Percentiles rank a stretch among this genome's conserved stretches.
Evolutionary conservation across 2,329 filamentous ascomycete genomes (phyloP).

Genomic region (Talaromyces piceae): DNA sequence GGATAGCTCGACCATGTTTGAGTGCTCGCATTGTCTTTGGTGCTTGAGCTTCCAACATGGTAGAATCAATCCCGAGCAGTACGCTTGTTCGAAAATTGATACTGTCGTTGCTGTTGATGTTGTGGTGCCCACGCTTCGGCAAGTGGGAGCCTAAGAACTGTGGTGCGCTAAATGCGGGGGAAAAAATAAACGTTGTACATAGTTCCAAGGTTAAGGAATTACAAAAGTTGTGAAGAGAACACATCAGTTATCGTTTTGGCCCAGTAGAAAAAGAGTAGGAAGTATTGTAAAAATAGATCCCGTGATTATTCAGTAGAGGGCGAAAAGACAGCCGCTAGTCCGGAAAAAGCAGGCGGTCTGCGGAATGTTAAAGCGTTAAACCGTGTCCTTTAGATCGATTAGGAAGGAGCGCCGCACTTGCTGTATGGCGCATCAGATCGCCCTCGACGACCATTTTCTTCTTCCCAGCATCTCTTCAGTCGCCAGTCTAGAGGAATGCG

Average conservation of each 20-base stretch:
- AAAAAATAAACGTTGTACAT: neutral
- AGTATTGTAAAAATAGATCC: no score
- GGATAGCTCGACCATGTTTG: slow-evolving; percentile 14
- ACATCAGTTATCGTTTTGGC: no score
- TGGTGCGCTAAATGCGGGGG: neutral
- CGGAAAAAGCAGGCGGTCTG: slow-evolving; percentile 9
- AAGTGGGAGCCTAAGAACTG: neutral
- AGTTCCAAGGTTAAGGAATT: neutral
- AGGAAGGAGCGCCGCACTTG: neutral
- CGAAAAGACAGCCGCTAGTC: neutral
- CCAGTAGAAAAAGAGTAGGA: no score
- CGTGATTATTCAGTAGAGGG: neutral
- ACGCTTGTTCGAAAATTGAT: neutral
- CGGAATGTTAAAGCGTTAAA: slow-evolving; percentile 10
- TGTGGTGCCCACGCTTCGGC: neutral
- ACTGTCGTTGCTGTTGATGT: neutral
- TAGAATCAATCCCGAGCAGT: slow-evolving; percentile 3
- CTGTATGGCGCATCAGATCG: neutral
- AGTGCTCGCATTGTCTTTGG: slow-evolving; percentile 32
- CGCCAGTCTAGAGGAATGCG: neutral
- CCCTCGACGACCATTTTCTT: neutral
- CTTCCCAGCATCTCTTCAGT: neutral
- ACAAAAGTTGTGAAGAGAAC: neutral
- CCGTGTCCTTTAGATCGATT: slow-evolving; percentile 12
- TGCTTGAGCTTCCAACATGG: slow-evolving; percentile 31